A percentile compares a stretch with the other conserved stretches of the same genome.
Conservation (phyloP, 768 basidiomycete genomes). For the Paxillus involutus region DNA sequence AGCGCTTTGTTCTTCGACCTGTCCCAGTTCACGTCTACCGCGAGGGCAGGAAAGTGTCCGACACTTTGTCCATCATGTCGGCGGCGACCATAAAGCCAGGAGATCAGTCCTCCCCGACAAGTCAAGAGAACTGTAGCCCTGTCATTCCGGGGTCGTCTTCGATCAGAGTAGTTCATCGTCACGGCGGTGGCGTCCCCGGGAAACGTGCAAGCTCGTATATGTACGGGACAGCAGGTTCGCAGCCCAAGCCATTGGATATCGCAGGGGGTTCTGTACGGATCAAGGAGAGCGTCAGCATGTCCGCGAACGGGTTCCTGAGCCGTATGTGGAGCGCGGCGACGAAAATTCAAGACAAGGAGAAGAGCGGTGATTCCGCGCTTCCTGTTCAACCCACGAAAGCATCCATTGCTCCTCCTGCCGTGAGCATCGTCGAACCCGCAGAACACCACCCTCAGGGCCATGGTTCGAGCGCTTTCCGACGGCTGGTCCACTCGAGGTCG, state of each 20-base stretch:
- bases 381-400: conserved; percentile 4
- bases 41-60: conserved; percentile 39
- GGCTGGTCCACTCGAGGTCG: conserved; percentile 45
- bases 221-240: conserved; percentile 17
- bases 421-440: conserved; percentile 27
- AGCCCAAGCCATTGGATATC: conserved; percentile 11
- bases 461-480: conserved; percentile 35
- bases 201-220: conserved; percentile 29
- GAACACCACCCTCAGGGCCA: conserved; percentile 26
- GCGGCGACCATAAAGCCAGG: conserved; percentile 35
- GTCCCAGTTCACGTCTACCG: conserved; percentile 44
- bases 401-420: conserved; percentile 11
- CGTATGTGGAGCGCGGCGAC: conserved; percentile 74
- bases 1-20: conserved; percentile 47
- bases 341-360: conserved; percentile 36
- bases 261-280: conserved; percentile 21
- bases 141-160: conserved; percentile 16
- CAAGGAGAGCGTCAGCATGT: conserved; percentile 41
- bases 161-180: conserved; percentile 28
- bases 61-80: conserved; percentile 34
- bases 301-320: conserved; percentile 55
- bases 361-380: conserved; percentile 6
- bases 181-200: conserved; percentile 13
- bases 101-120: conserved; percentile 18
- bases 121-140: conserved; percentile 17